A percentile compares a stretch with the other conserved stretches of the same genome.
These are phyloP conservation scores for Withania somnifera DNA, from an alignment of 305 asterid species.

Conservation along the genomic window DNA sequence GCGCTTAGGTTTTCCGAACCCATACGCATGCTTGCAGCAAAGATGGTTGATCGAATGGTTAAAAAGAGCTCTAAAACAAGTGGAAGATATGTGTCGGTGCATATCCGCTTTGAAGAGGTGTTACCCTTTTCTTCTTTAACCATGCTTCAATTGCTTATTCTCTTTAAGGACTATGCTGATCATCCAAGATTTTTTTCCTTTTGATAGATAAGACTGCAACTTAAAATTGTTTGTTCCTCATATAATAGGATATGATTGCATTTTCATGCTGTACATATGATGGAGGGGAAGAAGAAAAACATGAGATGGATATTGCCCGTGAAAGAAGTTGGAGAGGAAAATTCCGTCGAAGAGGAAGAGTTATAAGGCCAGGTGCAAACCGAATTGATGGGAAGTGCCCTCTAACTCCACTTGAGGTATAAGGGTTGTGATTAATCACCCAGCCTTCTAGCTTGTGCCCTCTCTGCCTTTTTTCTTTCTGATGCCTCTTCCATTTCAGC, in stretches of 20 bases:
- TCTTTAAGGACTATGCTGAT: background rate
- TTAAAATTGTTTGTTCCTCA: conserved; percentile 4
- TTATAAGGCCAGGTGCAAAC: conserved; percentile 89
- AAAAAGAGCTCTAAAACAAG: conserved; percentile 58
- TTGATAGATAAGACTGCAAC: background rate
- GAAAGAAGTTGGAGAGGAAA: conserved; percentile 99
- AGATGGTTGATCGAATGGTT: conserved; percentile 94
- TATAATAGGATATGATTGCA: conserved; percentile 92
- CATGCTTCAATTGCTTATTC: background rate
- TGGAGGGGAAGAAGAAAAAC: conserved; percentile 93
- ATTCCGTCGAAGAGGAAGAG: conserved; percentile 76
- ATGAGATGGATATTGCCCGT: conserved; percentile 89
- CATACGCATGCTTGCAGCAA: conserved; percentile 90
- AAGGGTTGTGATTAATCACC: background rate
- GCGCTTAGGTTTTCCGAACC: conserved; percentile 92
- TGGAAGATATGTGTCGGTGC: conserved; percentile 78
- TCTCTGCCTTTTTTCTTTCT: background rate
- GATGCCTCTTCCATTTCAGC: background rate
- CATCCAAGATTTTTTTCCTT: background rate
- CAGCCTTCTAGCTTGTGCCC: background rate
- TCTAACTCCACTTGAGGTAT: conserved; percentile 91
- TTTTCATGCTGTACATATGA: conserved; percentile 93
- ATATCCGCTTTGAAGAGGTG: conserved; percentile 98
- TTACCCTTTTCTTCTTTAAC: conserved; percentile 1
- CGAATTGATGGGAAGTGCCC: conserved; percentile 96